Conservation (phyloP, 495 filamentous ascomycete genomes). For the Antarctomyces pellizariae region DNA sequence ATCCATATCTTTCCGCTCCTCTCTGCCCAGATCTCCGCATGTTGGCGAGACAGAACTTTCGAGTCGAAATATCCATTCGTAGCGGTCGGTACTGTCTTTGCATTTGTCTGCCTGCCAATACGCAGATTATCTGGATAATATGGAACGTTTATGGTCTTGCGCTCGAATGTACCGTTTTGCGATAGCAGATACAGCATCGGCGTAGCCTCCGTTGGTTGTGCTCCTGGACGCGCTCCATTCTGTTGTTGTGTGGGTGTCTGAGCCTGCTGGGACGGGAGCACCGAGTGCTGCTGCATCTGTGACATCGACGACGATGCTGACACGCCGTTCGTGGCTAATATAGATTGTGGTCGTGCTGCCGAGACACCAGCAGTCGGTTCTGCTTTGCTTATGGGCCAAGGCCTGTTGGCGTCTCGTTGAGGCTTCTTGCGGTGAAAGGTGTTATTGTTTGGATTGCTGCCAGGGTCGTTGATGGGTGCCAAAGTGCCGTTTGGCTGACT, state of each 20-base stretch:
- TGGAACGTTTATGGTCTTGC: slow-evolving; percentile 83
- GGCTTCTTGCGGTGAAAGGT: slow-evolving; percentile 53
- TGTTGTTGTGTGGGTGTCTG: slow-evolving; percentile 26
- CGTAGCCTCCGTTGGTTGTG: slow-evolving; percentile 32
- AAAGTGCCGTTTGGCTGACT: slow-evolving; percentile 8
- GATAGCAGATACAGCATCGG: slow-evolving; percentile 65
- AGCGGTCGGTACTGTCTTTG: slow-evolving; percentile 75
- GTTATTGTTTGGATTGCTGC: too few species aligned
- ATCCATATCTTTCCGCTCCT: slow-evolving; percentile 81
- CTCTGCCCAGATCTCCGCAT: slow-evolving; percentile 92
- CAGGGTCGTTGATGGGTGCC: too few species aligned
- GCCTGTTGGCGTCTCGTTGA: slow-evolving; percentile 26
- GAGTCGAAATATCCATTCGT: slow-evolving; percentile 92
- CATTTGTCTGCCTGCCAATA: slow-evolving; percentile 91
- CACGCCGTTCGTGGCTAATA: slow-evolving; percentile 30
- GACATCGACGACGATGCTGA: slow-evolving; percentile 44
- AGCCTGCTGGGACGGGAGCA: slow-evolving; percentile 51
- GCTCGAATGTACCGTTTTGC: slow-evolving; percentile 85
- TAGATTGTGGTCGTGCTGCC: slow-evolving; percentile 34
- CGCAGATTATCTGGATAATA: slow-evolving; percentile 70
- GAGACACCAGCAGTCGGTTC: slow-evolving; percentile 41
- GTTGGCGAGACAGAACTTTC: slow-evolving; percentile 86
- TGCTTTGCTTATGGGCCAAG: slow-evolving; percentile 51
- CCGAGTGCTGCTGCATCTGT: slow-evolving; percentile 50
- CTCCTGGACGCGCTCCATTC: slow-evolving; percentile 36